Evolutionary conservation across 108 stramenopile species (phyloP).

Genomic region (Nitzschia palea): DNA sequence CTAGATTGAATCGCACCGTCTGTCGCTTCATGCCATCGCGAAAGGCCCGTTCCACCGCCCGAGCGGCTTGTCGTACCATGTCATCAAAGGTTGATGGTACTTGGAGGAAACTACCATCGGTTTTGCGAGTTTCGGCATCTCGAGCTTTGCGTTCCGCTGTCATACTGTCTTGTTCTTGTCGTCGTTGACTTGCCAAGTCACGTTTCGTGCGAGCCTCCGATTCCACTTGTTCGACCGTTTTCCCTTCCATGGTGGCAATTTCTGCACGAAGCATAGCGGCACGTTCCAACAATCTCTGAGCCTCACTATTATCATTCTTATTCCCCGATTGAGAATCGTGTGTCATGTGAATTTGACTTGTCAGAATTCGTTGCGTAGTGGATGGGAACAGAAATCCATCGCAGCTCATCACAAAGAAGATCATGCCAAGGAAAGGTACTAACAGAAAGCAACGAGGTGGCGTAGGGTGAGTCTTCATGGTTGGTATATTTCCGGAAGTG

Average conservation of each 20-base stretch:
- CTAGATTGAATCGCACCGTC: slow-evolving; percentile 72
- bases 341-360: too few relatives aligned
- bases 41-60: slow-evolving; percentile 73
- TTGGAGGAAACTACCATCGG: slow-evolving; percentile 37
- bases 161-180: neutral
- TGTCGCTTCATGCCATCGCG: slow-evolving; percentile 70
- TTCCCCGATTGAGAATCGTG: too few relatives aligned
- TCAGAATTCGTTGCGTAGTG: too few relatives aligned
- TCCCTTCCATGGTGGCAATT: slow-evolving; percentile 72
- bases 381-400: too few relatives aligned
- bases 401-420: too few relatives aligned
- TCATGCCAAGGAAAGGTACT: too few relatives aligned
- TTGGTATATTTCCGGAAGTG: too few relatives aligned
- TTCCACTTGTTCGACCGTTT: slow-evolving; percentile 71
- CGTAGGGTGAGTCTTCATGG: too few relatives aligned
- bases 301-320: slow-evolving; percentile 56
- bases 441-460: too few relatives aligned
- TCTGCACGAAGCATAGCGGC: slow-evolving; percentile 69
- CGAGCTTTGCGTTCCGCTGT: slow-evolving; percentile 12
- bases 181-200: neutral
- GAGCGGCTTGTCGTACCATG: slow-evolving; percentile 66
- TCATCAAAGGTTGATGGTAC: slow-evolving; percentile 56
- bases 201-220: slow-evolving; percentile 53
- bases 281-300: slow-evolving; percentile 51
- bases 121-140: neutral